Base-by-base conservation (phyloP, 2,329 filamentous ascomycete species). In the Ophiostoma piceae region DNA sequence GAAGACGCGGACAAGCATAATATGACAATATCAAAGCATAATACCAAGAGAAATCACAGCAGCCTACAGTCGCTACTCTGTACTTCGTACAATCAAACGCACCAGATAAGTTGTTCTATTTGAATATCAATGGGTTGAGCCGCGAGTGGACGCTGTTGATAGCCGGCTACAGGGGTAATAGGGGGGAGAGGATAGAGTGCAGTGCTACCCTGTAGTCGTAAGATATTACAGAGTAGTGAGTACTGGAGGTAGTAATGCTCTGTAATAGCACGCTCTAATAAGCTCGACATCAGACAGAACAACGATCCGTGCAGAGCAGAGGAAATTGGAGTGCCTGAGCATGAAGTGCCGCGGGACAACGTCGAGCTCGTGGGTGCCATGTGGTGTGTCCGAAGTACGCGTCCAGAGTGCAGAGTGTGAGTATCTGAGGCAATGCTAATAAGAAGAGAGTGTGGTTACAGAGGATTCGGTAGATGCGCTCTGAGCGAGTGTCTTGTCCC, bases 71-170 rank as follows among this genome's bases (percentile, higher is more conserved):
- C 51, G 8, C 35, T 35, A 35, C 26, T 35, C 35, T 35, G 35
- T 5, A 35, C 35, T 35, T 4, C n/a, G 3, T 9, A n/a, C 16
- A 47, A 19, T 19, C 43, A 47, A 47, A 16, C 16, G 5, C 6
- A 19, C 16, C 43, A 47, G 6, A 14, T 5, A n/a, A 57, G n/a
- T 57, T 57, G 8, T 22, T 57, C n/a, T 57, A 57, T 29, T 57
- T 57, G 51, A 57, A 26, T 29, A 29, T 29, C 51, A 57, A 57
- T 57, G n/a, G 51, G 51, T 57, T 57, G 51, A 57, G 51, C 68
- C 29, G 16, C 60, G 39, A 47, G 54, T 37, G 29, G 67, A 41
- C 37, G 54, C 22, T 60, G 37, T 26, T 37, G 41, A 29, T 22
- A 67, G 54, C 4, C 35, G 8, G 35, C 8, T 35, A 57, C 29